phyloP scores from a whole-genome alignment of 169 alveolate genomes.

The Theileria annulata region DNA sequence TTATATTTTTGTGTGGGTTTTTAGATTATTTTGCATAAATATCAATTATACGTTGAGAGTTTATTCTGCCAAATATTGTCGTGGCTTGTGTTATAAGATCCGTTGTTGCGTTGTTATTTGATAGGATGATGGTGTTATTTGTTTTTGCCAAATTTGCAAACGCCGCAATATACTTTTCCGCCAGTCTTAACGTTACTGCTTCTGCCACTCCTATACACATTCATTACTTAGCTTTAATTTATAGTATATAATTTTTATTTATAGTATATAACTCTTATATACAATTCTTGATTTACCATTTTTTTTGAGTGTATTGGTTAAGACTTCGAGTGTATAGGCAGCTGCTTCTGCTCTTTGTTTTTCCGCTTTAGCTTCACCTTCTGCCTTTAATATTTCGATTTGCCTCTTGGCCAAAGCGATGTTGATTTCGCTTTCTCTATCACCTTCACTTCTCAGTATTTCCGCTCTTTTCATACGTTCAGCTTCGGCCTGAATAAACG shows the following conservation, averaged over 20 bases:
- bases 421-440: constrained; percentile 87
- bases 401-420: constrained; percentile 88
- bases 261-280: background rate
- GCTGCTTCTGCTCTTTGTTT: constrained; percentile 82
- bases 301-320: constrained; percentile 71
- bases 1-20: background rate
- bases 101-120: constrained; percentile 75
- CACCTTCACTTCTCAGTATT: constrained; percentile 91
- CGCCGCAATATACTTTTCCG: constrained; percentile 84
- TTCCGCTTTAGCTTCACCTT: constrained; percentile 87
- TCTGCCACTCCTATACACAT: constrained; percentile 54
- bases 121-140: constrained; percentile 80
- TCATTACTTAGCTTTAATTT: background rate
- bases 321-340: constrained; percentile 77
- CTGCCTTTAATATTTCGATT: constrained; percentile 86
- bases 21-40: background rate
- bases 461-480: constrained; percentile 92
- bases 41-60: constrained; percentile 16
- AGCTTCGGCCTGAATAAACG: constrained; percentile 86
- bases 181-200: constrained; percentile 79
- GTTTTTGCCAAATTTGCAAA: constrained; percentile 79
- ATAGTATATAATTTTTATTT: constrained; percentile 2
- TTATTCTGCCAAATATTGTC: constrained; percentile 67
- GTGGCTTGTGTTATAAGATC: constrained; percentile 76
- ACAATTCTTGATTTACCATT: constrained; percentile 52